Base-by-base conservation (phyloP, 208 protist species). In the Acanthamoeba healyi region DNA sequence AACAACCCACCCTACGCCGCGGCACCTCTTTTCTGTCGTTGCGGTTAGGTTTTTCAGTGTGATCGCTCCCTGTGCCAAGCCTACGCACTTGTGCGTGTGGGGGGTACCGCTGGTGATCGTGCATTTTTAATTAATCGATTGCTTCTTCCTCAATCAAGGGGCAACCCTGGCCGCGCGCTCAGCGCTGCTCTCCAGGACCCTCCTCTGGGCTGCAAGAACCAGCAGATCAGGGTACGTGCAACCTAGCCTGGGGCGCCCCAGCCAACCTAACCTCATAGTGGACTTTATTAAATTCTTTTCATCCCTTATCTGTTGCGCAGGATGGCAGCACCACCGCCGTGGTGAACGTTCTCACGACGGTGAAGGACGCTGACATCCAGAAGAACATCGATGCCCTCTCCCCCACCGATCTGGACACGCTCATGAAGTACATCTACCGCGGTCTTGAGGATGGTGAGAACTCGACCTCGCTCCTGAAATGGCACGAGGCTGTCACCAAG, bases 371-470 rank as follows among this genome's bases (percentile, higher is more conserved):
- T 63, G 94, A 96, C 82, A 90, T 96, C 34, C 91, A 95, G 65
- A 79, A 72, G 49, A 38, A 72, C 49, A 63, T 96, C 12, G 58
- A 94, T n/a, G 42, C 29, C 46, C 87, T 96, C 93, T 81, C 84
- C 46, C 61, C 46, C 40, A 93, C 94, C 46, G 93, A 96, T 58
- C 34, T 95, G 32, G 94, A 95, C 90, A 58, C 92, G 51, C 92
- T 96, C 56, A 96, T 96, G 95, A 96, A 96, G 87, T 96, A 96
- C 65, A 84, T 96, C 44, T 96, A 96, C 63, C 84, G 92, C 61
- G 94, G 87, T 63, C 93, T 96, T 49, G 92, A 88, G 29, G 56
- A 74, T 22, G 79, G 70, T 79, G 94, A 96, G 44, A 96, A 95
- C n/a, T 94, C 94, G 17, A 70, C 56, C 32, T 36, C 94, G 61